These are phyloP conservation scores for Cercospora citrullina DNA, from an alignment of 2,329 filamentous ascomycete genomes.

Conservation along the genomic window DNA sequence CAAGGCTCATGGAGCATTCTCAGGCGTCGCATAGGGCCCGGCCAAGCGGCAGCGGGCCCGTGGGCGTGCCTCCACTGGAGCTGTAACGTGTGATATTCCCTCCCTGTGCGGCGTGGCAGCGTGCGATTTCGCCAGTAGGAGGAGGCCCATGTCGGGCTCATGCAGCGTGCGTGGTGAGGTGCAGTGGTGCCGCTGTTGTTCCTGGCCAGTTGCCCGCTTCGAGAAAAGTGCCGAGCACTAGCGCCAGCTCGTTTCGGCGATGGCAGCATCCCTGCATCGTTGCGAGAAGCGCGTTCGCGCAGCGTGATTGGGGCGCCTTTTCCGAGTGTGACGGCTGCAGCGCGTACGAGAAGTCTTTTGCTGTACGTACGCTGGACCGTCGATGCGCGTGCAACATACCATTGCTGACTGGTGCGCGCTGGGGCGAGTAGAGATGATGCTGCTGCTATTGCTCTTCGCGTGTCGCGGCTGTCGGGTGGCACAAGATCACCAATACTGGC, in stretches of 20 bases:
- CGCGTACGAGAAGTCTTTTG: conserved; percentile 4
- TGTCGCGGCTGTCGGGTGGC: neutral
- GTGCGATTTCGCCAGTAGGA: neutral
- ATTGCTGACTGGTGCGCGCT: neutral
- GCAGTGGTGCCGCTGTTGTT: conserved; percentile 5
- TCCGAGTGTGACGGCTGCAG: conserved; percentile 9
- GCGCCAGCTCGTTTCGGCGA: conserved; percentile 1
- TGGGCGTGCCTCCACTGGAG: conserved; percentile 4
- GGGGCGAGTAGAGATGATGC: neutral
- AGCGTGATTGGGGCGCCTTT: conserved; percentile 14
- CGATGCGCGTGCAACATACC: neutral
- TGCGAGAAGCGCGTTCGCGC: neutral
- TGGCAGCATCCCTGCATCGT: conserved; percentile 7
- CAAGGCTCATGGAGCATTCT: conserved; percentile 14
- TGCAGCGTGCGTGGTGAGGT: conserved; percentile 8
- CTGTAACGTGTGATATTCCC: neutral
- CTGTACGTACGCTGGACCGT: neutral
- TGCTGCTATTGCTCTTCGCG: neutral
- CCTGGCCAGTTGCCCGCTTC: conserved; percentile 15
- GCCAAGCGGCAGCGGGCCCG: conserved; percentile 11
- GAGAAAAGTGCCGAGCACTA: conserved; percentile 11
- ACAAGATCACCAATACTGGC: neutral
- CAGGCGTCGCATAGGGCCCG: conserved; percentile 16
- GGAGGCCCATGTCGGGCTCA: conserved; percentile 12
- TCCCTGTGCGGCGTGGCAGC: conserved; percentile 3